Evolutionary conservation across 805 yeast species (phyloP).

Genomic region (Cyberlindnera veronae): DNA sequence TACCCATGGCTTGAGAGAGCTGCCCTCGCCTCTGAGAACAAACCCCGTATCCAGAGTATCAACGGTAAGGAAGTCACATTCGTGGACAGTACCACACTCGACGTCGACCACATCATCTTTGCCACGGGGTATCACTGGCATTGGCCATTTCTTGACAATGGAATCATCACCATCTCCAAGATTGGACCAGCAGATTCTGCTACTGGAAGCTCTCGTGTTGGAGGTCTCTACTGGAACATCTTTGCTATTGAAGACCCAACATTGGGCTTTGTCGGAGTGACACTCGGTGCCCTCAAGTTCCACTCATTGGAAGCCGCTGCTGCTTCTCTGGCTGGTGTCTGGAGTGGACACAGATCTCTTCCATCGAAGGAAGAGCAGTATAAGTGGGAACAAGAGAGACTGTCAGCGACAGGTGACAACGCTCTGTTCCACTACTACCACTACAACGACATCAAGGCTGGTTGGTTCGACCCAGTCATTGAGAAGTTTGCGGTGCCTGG

Average conservation of each 20-base stretch:
- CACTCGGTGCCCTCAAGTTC: slow-evolving; percentile 41
- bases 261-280: slow-evolving; percentile 38
- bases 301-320: slow-evolving; percentile 47
- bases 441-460: slow-evolving; percentile 1
- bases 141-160: slow-evolving; percentile 24
- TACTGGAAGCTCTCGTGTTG: slow-evolving; percentile 21
- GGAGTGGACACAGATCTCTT: slow-evolving; percentile 37
- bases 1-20: slow-evolving; percentile 9
- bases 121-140: slow-evolving; percentile 64
- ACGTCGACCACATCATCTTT: slow-evolving; percentile 53
- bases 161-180: slow-evolving; percentile 26
- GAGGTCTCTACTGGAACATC: slow-evolving; percentile 40
- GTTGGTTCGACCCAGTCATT: slow-evolving; percentile 10
- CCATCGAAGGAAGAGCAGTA: slow-evolving; percentile 40
- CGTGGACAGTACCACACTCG: slow-evolving; percentile 38
- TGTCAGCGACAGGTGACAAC: slow-evolving; percentile 22
- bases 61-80: slow-evolving; percentile 33
- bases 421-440: slow-evolving; percentile 7
- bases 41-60: slow-evolving; percentile 4
- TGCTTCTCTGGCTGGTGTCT: slow-evolving; percentile 51
- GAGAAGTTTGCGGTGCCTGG: slow-evolving; percentile 7
- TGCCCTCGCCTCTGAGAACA: slow-evolving; percentile 5
- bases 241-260: slow-evolving; percentile 45
- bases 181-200: neutral
- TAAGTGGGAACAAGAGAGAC: slow-evolving; percentile 31